phyloP scores from a whole-genome alignment of 495 filamentous ascomycete species.

The Haplographium delicatum region DNA sequence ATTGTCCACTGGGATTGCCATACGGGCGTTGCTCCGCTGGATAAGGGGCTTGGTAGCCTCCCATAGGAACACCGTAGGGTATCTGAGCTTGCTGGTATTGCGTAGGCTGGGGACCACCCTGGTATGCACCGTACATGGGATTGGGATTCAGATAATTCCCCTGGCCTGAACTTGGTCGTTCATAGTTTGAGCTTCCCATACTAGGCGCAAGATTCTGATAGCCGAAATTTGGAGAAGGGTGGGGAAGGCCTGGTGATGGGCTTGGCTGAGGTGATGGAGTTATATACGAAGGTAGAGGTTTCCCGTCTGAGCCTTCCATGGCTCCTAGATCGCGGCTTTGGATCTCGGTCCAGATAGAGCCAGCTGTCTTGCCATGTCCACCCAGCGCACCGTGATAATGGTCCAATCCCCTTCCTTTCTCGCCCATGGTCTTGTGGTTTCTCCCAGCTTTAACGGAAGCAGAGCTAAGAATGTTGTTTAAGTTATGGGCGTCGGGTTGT shows the following conservation, averaged over 20 bases:
- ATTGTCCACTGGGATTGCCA: constrained; percentile 2
- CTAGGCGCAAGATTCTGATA: constrained; percentile 19
- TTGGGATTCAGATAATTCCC: constrained; percentile 14
- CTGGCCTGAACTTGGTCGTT: constrained; percentile 11
- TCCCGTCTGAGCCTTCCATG: constrained; percentile 27
- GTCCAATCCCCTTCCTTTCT: constrained; percentile 12
- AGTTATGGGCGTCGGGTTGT: constrained; percentile 54
- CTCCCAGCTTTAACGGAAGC: constrained; percentile 73
- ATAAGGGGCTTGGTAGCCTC: constrained; percentile 1
- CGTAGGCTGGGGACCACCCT: constrained; percentile 2
- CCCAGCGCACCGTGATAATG: constrained; percentile 36
- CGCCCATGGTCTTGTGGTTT: constrained; percentile 51
- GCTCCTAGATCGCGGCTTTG: constrained; percentile 36
- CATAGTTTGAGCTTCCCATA: constrained; percentile 8
- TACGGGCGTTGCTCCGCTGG: constrained; percentile 5
- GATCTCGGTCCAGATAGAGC: constrained; percentile 48
- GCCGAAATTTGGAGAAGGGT: constrained; percentile 22
- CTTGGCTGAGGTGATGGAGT: constrained; percentile 2
- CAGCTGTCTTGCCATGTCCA: constrained; percentile 43
- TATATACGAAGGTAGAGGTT: constrained; percentile 12
- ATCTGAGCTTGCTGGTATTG: constrained; percentile 4
- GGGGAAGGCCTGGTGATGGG: constrained; percentile 5
- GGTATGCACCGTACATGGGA: constrained; percentile 11
- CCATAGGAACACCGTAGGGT: constrained; percentile 4
- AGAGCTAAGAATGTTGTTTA: constrained; percentile 67